phyloP scores from a whole-genome alignment of 345 rosid genomes.

The Syzygium aqueum region DNA sequence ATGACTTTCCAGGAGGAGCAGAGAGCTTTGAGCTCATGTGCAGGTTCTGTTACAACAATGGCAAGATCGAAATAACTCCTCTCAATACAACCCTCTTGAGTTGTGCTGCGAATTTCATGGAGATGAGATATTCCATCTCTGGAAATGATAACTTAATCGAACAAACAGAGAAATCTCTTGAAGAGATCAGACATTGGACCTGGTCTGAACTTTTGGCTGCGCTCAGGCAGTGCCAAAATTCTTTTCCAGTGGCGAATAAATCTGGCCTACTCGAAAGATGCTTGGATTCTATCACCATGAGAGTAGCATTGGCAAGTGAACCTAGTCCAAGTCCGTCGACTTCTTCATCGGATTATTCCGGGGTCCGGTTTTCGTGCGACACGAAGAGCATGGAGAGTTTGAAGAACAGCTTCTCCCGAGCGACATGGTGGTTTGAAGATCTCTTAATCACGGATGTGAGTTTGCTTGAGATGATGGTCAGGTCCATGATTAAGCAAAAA shows the following conservation, averaged over 20 bases:
- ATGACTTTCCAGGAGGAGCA: conserved; percentile 84
- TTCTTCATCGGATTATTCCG: conserved; percentile 73
- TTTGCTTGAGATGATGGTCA: conserved; percentile 32
- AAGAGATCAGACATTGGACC: conserved; percentile 58
- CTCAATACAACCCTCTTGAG: conserved; percentile 45
- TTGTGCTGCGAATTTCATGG: conserved; percentile 73
- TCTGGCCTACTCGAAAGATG: conserved; percentile 27
- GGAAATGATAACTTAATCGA: conserved; percentile 33
- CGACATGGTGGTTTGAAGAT: conserved; percentile 90
- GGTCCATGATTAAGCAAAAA: conserved; percentile 47
- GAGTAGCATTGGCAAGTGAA: conserved; percentile 46
- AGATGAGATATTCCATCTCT: conserved; percentile 33
- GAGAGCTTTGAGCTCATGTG: conserved; percentile 66
- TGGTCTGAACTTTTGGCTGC: conserved; percentile 72
- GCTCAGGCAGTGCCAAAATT: conserved; percentile 59
- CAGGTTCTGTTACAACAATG: conserved; percentile 73
- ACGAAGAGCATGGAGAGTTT: conserved; percentile 84
- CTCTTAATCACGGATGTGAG: conserved; percentile 29
- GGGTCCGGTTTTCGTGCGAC: conserved; percentile 66
- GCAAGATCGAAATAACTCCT: conserved; percentile 38
- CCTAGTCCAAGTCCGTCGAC: conserved; percentile 67
- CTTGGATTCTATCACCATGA: conserved; percentile 54
- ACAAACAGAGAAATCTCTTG: conserved; percentile 54
- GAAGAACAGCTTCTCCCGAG: conserved; percentile 39
- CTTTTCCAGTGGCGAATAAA: conserved; percentile 19